These are phyloP conservation scores for Mycena chlorophos DNA, from an alignment of 768 basidiomycete species.

Conservation along the genomic window DNA sequence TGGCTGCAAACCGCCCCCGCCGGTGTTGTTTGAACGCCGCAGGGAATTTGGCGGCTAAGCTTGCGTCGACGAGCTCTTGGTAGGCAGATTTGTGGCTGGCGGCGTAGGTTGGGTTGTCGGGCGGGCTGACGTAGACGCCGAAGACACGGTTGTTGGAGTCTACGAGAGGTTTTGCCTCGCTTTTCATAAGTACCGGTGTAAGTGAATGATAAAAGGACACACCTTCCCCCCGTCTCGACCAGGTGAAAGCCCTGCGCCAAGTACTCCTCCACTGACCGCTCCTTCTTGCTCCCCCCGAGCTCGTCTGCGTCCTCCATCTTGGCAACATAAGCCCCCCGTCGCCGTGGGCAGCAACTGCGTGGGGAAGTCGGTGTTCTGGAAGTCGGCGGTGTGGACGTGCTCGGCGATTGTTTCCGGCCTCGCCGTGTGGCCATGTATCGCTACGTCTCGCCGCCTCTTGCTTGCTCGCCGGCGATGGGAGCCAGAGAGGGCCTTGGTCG, in stretches of 20 bases:
- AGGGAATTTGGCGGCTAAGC: neutral
- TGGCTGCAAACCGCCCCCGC: neutral
- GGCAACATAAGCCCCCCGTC: neutral
- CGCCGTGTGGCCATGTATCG: neutral
- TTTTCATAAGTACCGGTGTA: neutral
- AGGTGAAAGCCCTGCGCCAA: neutral
- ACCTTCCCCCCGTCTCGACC: neutral
- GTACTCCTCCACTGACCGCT: neutral
- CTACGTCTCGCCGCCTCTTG: neutral
- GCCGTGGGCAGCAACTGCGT: neutral
- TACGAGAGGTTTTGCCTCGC: neutral
- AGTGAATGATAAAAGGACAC: neutral
- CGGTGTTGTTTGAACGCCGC: neutral
- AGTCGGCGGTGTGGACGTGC: neutral
- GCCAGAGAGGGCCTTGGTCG: neutral
- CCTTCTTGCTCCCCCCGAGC: neutral
- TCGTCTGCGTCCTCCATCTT: neutral
- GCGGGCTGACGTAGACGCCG: neutral
- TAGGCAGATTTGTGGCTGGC: neutral
- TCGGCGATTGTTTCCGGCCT: neutral
- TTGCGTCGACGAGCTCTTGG: neutral
- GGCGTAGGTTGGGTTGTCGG: neutral
- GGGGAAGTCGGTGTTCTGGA: neutral
- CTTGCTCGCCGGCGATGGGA: neutral
- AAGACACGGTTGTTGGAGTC: neutral